Conservation (phyloP, 306 rosid species). For the Rubus idaeus region DNA sequence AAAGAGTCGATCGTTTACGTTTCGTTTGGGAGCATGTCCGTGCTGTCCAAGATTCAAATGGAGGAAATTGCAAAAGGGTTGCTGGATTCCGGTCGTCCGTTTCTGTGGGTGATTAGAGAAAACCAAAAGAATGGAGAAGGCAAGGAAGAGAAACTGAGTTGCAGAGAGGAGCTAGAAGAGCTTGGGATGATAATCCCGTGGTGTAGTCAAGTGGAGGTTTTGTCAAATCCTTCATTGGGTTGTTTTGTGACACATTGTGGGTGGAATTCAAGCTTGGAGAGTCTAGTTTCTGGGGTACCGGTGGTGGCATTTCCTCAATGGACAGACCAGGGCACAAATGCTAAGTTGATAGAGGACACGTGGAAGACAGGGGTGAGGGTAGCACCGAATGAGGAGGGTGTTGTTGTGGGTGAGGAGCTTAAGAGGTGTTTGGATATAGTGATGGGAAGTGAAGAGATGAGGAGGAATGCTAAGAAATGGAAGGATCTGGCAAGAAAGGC, state of each 20-base stretch:
- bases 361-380: slow-evolving; percentile 39
- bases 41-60: slow-evolving; percentile 18
- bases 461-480: slow-evolving; percentile 32
- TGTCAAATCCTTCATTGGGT: slow-evolving; percentile 25
- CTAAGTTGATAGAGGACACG: slow-evolving; percentile 33
- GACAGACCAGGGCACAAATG: slow-evolving; percentile 35
- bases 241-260: slow-evolving; percentile 42
- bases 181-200: slow-evolving; percentile 34
- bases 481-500: slow-evolving; percentile 31
- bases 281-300: slow-evolving; percentile 32
- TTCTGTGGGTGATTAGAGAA: slow-evolving; percentile 35
- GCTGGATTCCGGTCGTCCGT: slow-evolving; percentile 18
- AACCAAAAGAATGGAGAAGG: background rate
- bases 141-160: slow-evolving; percentile 4
- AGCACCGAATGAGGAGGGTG: slow-evolving; percentile 12
- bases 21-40: slow-evolving; percentile 32
- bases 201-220: slow-evolving; percentile 37
- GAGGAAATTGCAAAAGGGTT: slow-evolving; percentile 30
- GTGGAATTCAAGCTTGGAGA: slow-evolving; percentile 38
- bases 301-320: slow-evolving; percentile 32
- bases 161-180: slow-evolving; percentile 19
- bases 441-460: slow-evolving; percentile 25
- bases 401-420: slow-evolving; percentile 26
- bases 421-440: slow-evolving; percentile 38
- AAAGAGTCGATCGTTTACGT: slow-evolving; percentile 25